These are phyloP conservation scores for Circinella umbellata DNA, from an alignment of 371 early-diverging fungal species.

Conservation along the genomic window DNA sequence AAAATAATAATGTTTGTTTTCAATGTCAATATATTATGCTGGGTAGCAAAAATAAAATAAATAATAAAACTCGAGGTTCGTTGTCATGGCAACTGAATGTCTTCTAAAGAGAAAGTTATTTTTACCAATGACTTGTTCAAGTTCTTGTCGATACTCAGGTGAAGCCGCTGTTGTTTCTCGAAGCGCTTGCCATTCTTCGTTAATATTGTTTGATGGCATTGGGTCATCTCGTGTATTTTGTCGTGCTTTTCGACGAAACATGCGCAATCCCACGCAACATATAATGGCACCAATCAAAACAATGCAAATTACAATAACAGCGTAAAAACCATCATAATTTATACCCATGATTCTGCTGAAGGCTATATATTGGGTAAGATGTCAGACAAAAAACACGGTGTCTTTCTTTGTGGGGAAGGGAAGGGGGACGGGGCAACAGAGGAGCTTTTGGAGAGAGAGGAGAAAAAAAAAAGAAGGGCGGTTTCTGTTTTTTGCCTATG, in stretches of 20 bases:
- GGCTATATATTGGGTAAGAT: neutral
- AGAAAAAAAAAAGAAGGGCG: neutral
- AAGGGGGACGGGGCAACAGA: too few species aligned
- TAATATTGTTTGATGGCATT: constrained; percentile 1
- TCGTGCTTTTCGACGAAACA: constrained; percentile 20
- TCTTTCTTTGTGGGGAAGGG: neutral
- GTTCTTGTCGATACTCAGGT: constrained; percentile 19
- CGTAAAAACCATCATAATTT: constrained; percentile 32
- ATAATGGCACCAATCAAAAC: constrained; percentile 25
- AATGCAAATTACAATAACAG: constrained; percentile 30
- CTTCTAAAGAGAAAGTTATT: neutral
- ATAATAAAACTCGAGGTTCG: too few species aligned
- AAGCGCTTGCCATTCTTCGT: constrained; percentile 31
- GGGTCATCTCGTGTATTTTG: constrained; percentile 8
- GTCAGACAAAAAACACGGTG: too few species aligned
- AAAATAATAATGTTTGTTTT: neutral
- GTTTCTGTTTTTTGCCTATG: too few species aligned
- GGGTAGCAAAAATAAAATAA: too few species aligned
- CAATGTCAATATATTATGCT: too few species aligned
- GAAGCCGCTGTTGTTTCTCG: constrained; percentile 5
- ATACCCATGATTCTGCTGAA: neutral
- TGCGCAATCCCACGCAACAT: constrained; percentile 30
- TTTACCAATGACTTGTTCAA: constrained; percentile 23
- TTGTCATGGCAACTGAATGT: too few species aligned
- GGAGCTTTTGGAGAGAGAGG: too few species aligned